Evolutionary conservation across 306 rosid species (phyloP), one percentile per base, ranked within the genome.

Genomic region (Cicer yamashitae): DNA sequence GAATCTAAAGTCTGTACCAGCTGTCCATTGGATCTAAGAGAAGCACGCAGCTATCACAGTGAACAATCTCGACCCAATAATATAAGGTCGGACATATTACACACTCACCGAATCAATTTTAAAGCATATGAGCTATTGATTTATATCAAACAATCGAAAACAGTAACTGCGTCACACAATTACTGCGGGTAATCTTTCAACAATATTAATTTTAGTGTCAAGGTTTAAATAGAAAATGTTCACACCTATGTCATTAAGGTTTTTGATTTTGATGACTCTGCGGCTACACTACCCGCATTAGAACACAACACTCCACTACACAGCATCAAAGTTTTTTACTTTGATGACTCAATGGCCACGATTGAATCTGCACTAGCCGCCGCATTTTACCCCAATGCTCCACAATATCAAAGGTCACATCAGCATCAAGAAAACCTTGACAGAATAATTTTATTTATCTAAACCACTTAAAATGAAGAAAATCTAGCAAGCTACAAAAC

Each of bases 401-500:
- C 8, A 10, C 14, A 1, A 9, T 22, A 57, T 22, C 14, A 5
- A 13, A 14, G 9, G 20, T 50, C 8, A 14, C 18, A 15, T 51
- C 57, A 15, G 15, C 17, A 53, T 53, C 59, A 53, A 53, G 9
- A 15, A 40, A 39, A 10, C 8, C 12, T n/a, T 46, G 22, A 46
- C 1, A 50, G 39, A n/a, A 39, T 3, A 38, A 38, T 11, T 52
- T 13, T 43, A 6, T 39, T 7, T 4, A 22, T 51, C n/a, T 52
- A 81, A 75, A 75, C 56, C 25, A 53, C 20, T 10, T 18, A 20
- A 74, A 25, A 51, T n/a, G 37, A 71, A 45, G 54, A 34, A 53
- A 74, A 20, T 1, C 47, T 13, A 39, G 40, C 68, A 34, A 52
- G n/a, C 44, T 14, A 63, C 51, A 46, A 48, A 46, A 64, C 14